These are phyloP conservation scores for Rhizopus arrhizus DNA, from an alignment of 371 early-diverging fungal species.

Conservation along the genomic window DNA sequence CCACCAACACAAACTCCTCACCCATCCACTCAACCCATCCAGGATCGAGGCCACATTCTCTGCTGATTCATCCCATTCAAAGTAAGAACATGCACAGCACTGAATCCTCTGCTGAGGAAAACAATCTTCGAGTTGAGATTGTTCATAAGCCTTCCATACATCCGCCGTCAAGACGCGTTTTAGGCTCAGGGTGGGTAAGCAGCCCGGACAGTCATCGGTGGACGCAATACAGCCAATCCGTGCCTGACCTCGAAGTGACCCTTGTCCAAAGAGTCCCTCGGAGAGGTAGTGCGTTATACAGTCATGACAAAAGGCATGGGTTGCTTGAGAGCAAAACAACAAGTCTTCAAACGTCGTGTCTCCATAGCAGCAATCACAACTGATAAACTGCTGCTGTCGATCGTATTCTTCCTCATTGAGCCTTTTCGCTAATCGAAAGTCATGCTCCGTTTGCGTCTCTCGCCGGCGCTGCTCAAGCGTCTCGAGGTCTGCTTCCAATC, in stretches of 20 bases:
- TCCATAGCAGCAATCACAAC: slow-evolving; percentile 61
- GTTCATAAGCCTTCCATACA: slow-evolving; percentile 45
- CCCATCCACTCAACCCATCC: background rate
- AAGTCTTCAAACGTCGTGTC: slow-evolving; percentile 60
- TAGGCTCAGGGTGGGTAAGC: slow-evolving; percentile 31
- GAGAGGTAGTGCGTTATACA: slow-evolving; percentile 49
- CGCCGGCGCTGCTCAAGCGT: slow-evolving; percentile 20
- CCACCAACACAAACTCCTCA: slow-evolving; percentile 16
- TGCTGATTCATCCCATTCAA: slow-evolving; percentile 50
- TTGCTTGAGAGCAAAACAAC: slow-evolving; percentile 51
- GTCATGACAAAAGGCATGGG: slow-evolving; percentile 56
- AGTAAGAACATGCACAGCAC: slow-evolving; percentile 59
- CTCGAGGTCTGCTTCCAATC: slow-evolving; percentile 37
- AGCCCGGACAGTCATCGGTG: slow-evolving; percentile 38
- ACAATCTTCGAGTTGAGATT: slow-evolving; percentile 44
- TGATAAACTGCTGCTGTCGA: slow-evolving; percentile 41
- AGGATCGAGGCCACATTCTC: slow-evolving; percentile 14
- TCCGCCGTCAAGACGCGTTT: slow-evolving; percentile 33
- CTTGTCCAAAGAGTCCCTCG: slow-evolving; percentile 64
- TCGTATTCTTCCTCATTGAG: slow-evolving; percentile 50
- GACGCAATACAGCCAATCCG: slow-evolving; percentile 47
- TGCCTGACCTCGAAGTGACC: slow-evolving; percentile 47
- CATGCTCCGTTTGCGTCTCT: slow-evolving; percentile 26
- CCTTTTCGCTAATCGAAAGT: slow-evolving; percentile 36
- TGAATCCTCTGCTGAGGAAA: slow-evolving; percentile 30